Evolutionary conservation across 768 basidiomycete species (phyloP), one percentile per base, ranked within the genome.

Genomic region (Crepidotus variabilis): DNA sequence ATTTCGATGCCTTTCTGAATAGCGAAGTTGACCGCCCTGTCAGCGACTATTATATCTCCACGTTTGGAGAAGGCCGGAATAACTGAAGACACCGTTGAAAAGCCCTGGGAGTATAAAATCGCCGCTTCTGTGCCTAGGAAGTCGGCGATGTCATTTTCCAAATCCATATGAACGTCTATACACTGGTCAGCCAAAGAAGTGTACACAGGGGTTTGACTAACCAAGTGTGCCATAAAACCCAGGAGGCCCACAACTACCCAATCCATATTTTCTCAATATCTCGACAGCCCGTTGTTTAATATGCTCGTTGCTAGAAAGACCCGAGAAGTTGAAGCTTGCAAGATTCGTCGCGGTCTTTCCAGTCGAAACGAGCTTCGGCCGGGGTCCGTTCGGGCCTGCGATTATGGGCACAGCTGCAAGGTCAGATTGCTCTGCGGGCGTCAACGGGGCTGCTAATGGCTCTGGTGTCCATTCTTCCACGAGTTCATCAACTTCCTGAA

Each of bases 11-110:
- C 97, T 72, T 94, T 96, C 69, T 98, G 95, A 54, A 98, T 91
- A 14, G 92, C 86, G 70, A 98, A 94, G 71, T 91, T 96, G 62
- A 94, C 87, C n/a, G 87, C 84, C n/a, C 93, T 86, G 71, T 99
- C 96, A 2, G 94, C 94, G n/a, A 99, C 91, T 65, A 99, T 95
- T 65, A 99, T 85, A 65, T 99, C 96, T 1, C 94, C 95, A 59
- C 96, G 86, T 70, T 99, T 98, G 78, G 90, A 92, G 73, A 98
- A 99, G 1, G 97, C 92, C 0, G 97, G 93, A 57, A 98, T 97
- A 65, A 95, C 93, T 14, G 94, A 96, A 2, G 91, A 86, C 60
- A 93, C 85, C 54, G 94, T 93, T 8, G 92, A 85, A 71, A 96
- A 98, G 11, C 87, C 88, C 73, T 98, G 96, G 0, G 94, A 88